Base-by-base conservation (phyloP, 1,284 basidiomycete species). In the Tilletiaria anomala region DNA sequence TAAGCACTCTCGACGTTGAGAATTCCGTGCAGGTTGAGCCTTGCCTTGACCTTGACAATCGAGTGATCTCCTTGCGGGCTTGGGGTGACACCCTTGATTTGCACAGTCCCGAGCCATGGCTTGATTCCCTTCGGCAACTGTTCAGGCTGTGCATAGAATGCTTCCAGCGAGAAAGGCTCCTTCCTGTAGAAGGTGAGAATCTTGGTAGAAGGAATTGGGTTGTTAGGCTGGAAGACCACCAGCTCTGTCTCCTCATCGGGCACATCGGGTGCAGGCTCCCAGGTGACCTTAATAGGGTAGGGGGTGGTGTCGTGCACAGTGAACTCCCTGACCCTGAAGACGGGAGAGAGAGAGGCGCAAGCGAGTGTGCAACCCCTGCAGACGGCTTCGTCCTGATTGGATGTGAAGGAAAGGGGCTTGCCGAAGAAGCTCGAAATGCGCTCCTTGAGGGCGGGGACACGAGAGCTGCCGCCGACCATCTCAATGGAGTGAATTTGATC, bases 121-220 rank as follows among this genome's bases (percentile, higher is more conserved):
- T 64, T 60, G 44, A 54, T 57, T 35, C 62, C 62, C 42, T 46
- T 35, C 12, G 62, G 62, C 36, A 64, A 45, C 42, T 43, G 42
- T 5, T 52, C 51, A 23, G 57, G 53, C 22, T 53, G 35, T 32
- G 61, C 55, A 48, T 65, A 65, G 42, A 54, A 47, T 3, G 59
- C 62, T 44, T 63, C 52, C 38, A 65, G 54, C 31, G 51, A 50
- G 41, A 65, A 65, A 41, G 59, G 58, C 39, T 64, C 59, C 57
- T 65, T 65, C 48, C 62, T 59, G 57, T 65, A 65, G 55, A 65
- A 65, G 24, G 62, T 65, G 34, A 65, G 54, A 40, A 65, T 62
- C 56, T 65, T 65, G 50, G 62, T 65, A 19, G 62, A 65, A 24
- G 62, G 62, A 42, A 64, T 59, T 21, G 62, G 62, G 55, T 65